These are phyloP conservation scores for Termitomyces eurrhizus DNA, from an alignment of 768 basidiomycete species.

Conservation along the genomic window DNA sequence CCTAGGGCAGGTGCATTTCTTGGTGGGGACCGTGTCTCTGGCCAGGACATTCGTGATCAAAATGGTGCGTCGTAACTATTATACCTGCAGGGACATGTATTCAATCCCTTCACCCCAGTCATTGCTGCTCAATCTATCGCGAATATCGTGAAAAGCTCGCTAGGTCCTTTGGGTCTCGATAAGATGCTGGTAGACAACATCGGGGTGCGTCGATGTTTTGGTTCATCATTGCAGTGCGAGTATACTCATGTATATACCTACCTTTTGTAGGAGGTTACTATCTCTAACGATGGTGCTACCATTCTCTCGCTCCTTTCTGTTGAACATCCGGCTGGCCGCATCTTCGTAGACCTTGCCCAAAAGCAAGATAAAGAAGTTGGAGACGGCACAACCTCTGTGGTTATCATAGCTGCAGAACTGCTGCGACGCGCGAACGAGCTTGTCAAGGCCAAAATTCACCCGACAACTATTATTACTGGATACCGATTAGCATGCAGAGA, in stretches of 20 bases:
- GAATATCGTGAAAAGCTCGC: constrained; percentile 93
- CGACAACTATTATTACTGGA: constrained; percentile 98
- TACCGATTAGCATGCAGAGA: constrained; percentile 96
- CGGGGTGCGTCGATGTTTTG: constrained; percentile 60
- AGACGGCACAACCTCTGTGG: constrained; percentile 98
- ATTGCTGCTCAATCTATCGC: constrained; percentile 95
- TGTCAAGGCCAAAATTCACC: constrained; percentile 97
- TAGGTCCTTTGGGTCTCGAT: constrained; percentile 93
- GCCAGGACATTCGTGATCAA: constrained; percentile 95
- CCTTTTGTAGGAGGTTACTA: constrained; percentile 84
- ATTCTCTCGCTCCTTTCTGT: constrained; percentile 92
- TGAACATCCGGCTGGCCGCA: constrained; percentile 94
- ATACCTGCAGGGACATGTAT: not conserved
- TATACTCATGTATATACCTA: constrained; percentile 6
- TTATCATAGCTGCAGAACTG: constrained; percentile 96
- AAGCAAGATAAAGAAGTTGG: constrained; percentile 99
- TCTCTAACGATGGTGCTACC: constrained; percentile 99
- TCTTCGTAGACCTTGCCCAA: constrained; percentile 97
- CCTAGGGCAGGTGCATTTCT: constrained; percentile 88
- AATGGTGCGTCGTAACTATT: constrained; percentile 60
- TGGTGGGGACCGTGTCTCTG: constrained; percentile 90
- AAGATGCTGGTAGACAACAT: constrained; percentile 99
- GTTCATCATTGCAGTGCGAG: not conserved
- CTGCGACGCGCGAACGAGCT: constrained; percentile 95
- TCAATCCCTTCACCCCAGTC: constrained; percentile 44